phyloP scores from a whole-genome alignment of 306 rosid species.

The Ceratonia siliqua region DNA sequence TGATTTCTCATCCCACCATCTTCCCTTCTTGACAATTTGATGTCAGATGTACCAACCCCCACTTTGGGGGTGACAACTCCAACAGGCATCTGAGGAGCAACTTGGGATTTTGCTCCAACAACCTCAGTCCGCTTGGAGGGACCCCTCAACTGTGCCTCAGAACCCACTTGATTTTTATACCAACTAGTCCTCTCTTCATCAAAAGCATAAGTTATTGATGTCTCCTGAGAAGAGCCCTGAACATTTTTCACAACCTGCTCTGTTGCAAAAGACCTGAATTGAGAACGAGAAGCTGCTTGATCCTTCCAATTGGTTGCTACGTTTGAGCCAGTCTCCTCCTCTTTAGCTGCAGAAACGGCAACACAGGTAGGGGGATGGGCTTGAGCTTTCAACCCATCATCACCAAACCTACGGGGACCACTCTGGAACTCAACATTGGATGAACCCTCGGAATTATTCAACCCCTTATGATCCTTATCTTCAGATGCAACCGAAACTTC shows the following conservation, averaged over 20 bases:
- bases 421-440: constrained; percentile 30
- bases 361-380: constrained; percentile 23
- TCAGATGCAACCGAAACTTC: constrained; percentile 34
- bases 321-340: constrained; percentile 40
- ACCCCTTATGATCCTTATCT: constrained; percentile 42
- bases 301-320: constrained; percentile 41
- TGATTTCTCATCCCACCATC: constrained; percentile 54
- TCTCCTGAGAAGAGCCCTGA: constrained; percentile 52
- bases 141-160: constrained; percentile 37
- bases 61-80: constrained; percentile 34
- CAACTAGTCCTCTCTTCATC: constrained; percentile 34
- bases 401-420: constrained; percentile 33
- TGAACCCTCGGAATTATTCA: constrained; percentile 29
- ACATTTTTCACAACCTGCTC: constrained; percentile 48
- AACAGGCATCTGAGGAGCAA: constrained; percentile 33
- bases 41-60: constrained; percentile 45
- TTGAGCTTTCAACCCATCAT: constrained; percentile 40
- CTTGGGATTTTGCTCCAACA: constrained; percentile 35
- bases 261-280: constrained; percentile 31
- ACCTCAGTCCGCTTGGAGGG: constrained; percentile 37
- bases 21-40: constrained; percentile 46
- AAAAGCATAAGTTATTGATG: constrained; percentile 14
- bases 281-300: constrained; percentile 40
- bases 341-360: constrained; percentile 27
- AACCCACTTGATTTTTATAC: constrained; percentile 37